These are phyloP conservation scores for Paramecium sonneborni DNA, from an alignment of 73 alveolate genomes.

Conservation along the genomic window DNA sequence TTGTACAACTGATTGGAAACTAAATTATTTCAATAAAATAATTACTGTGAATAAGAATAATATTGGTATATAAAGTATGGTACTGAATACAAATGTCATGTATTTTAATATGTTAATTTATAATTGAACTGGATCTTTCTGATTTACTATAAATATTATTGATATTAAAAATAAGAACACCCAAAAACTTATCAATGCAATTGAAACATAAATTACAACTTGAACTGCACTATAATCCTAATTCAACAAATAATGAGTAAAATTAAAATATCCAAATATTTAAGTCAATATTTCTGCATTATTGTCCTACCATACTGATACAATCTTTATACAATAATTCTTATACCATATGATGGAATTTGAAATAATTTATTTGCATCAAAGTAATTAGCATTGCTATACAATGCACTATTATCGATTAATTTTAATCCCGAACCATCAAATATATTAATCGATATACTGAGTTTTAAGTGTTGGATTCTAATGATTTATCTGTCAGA, in stretches of 20 bases:
- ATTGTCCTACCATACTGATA: not conserved
- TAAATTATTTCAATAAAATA: not conserved
- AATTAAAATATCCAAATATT: slow-evolving; percentile 35
- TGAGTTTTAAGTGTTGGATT: slow-evolving; percentile 7
- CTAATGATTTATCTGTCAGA: slow-evolving; percentile 25
- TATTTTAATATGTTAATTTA: not conserved
- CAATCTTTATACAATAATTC: not conserved
- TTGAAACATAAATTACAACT: not conserved
- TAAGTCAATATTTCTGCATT: not conserved
- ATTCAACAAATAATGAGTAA: slow-evolving; percentile 12
- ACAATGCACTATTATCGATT: not conserved
- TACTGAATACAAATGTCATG: not conserved
- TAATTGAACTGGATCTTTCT: not conserved
- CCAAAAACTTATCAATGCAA: not conserved
- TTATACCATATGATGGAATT: not conserved
- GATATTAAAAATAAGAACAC: not conserved
- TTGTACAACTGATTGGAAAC: slow-evolving; percentile 32
- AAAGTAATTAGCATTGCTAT: not conserved
- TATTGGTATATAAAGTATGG: not conserved
- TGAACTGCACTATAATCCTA: not conserved
- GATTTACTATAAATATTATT: not conserved
- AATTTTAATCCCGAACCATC: slow-evolving; percentile 24
- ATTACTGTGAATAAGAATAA: not conserved
- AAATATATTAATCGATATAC: not conserved
- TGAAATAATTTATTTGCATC: slow-evolving; percentile 26